Evolutionary conservation across 2,329 filamentous ascomycete species (phyloP).

Genomic region (Ophiostoma piceae): DNA sequence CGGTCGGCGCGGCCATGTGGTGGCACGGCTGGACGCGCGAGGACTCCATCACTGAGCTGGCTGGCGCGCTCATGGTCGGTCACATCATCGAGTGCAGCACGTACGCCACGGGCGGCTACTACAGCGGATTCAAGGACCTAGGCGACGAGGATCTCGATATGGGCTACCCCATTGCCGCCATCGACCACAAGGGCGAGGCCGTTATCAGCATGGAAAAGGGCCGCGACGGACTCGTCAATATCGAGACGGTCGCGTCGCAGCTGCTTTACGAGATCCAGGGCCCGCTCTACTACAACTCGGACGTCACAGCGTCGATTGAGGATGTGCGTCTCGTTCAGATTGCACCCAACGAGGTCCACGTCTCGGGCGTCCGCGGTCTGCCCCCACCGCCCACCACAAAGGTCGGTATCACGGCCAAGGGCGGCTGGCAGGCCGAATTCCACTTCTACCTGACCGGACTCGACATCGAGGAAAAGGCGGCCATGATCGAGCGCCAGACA

Average conservation of each 20-base stretch:
- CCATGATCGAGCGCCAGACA: slow-evolving; percentile 28
- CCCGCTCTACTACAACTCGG: slow-evolving; percentile 34
- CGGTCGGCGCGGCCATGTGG: slow-evolving; percentile 45
- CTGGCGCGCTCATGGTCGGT: slow-evolving; percentile 40
- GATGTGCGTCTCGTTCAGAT: slow-evolving; percentile 42
- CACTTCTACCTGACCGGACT: slow-evolving; percentile 29
- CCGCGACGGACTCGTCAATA: slow-evolving; percentile 27
- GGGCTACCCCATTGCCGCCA: slow-evolving; percentile 46
- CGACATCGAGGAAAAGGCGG: slow-evolving; percentile 28
- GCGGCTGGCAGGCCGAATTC: slow-evolving; percentile 30
- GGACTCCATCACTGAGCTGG: slow-evolving; percentile 39
- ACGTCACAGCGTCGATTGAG: slow-evolving; percentile 34
- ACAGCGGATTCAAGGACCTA: slow-evolving; percentile 43
- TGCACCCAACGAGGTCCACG: slow-evolving; percentile 32
- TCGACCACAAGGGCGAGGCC: slow-evolving; percentile 39
- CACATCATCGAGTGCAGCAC: slow-evolving; percentile 43
- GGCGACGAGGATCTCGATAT: slow-evolving; percentile 40
- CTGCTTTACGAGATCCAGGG: slow-evolving; percentile 39
- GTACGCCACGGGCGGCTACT: slow-evolving; percentile 45
- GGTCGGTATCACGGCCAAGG: slow-evolving; percentile 27
- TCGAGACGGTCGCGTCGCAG: slow-evolving; percentile 29
- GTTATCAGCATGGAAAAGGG: slow-evolving; percentile 32
- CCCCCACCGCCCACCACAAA: slow-evolving; percentile 35
- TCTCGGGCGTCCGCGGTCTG: slow-evolving; percentile 34
- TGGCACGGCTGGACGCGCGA: slow-evolving; percentile 42